Evolutionary conservation across 2,329 filamentous ascomycete species (phyloP), one percentile per base, ranked within the genome.

Genomic region (Fusarium sp.): DNA sequence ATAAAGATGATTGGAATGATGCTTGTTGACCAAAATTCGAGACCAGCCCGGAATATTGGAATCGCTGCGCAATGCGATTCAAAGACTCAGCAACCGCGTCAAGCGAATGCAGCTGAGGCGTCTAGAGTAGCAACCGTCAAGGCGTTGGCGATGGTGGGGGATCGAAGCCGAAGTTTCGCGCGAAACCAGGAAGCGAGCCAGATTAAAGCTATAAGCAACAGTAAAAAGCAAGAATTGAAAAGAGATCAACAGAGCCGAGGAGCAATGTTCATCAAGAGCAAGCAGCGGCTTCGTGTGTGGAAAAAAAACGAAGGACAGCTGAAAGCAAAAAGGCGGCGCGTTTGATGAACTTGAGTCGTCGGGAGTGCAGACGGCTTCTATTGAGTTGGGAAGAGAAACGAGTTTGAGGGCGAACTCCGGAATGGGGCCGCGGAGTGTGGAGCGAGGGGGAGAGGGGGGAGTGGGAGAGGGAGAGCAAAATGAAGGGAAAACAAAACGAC

Each of bases 21-120:
- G 66, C 62, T 61, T 68, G 52, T 73, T 68, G 66, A 70, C 72
- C 66, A 75, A 71, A 70, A 73, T 75, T 79, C 81, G 82, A 84
- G 83, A 80, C 82, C 83, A 84, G 82, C 82, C 82, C 78, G 75
- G 71, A 77, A 78, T 72, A 65, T 74, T 69, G 69, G 65, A 72
- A 74, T 59, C 71, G 72, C 67, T 75, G 68, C 62, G 72, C 67
- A 65, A 68, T 66, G 65, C 72, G 71, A 73, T 65, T 67, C 63
- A 65, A 65, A 68, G 66, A 74, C 74, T 75, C 78, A 78, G 75
- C 76, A 77, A 79, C 73, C 80, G 81, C 82, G 74, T 83, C 81
- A 79, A 83, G 81, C 80, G 78, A 80, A 79, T 76, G 76, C 60
- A 74, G 70, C 73, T 68, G 71, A 75, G 62, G 67, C 49, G 68